Conservation (phyloP, 2,329 filamentous ascomycete species). For the Penicillium sp. region DNA sequence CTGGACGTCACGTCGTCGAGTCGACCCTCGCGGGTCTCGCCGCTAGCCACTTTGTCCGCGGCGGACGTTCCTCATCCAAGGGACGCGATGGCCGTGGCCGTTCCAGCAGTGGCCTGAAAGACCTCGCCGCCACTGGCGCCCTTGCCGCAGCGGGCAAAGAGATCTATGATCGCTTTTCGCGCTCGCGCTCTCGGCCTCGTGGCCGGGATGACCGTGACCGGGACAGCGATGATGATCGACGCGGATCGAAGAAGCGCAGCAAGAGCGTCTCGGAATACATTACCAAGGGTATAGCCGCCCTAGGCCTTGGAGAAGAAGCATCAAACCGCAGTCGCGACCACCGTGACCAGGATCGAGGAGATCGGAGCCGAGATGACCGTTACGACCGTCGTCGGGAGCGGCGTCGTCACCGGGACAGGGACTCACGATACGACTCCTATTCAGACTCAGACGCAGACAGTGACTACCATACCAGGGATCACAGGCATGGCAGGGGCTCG, state of each 20-base stretch:
- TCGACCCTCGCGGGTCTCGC: constrained; percentile 87
- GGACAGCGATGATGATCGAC: constrained; percentile 50
- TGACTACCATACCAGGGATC: constrained; percentile 34
- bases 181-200: constrained; percentile 46
- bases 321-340: constrained; percentile 26
- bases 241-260: constrained; percentile 45
- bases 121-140: constrained; percentile 46
- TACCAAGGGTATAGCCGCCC: constrained; percentile 45
- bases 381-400: constrained; percentile 28
- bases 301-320: constrained; percentile 43
- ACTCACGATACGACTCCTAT: constrained; percentile 36
- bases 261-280: constrained; percentile 50
- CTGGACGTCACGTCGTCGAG: constrained; percentile 78
- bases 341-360: constrained; percentile 13
- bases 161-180: constrained; percentile 39
- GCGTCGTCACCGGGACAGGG: constrained; percentile 24
- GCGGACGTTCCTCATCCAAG: constrained; percentile 60
- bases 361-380: constrained; percentile 23
- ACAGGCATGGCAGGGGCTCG: constrained; percentile 37
- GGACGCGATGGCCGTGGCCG: constrained; percentile 52
- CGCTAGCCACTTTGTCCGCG: constrained; percentile 82
- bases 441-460: constrained; percentile 46
- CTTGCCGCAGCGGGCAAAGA: constrained; percentile 53
- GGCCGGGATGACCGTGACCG: constrained; percentile 24
- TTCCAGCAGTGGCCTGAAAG: constrained; percentile 49